Percentiles rank a stretch among this genome's conserved stretches.
These are phyloP conservation scores for Candida saitoana DNA, from an alignment of 805 yeast genomes.

Conservation along the genomic window DNA sequence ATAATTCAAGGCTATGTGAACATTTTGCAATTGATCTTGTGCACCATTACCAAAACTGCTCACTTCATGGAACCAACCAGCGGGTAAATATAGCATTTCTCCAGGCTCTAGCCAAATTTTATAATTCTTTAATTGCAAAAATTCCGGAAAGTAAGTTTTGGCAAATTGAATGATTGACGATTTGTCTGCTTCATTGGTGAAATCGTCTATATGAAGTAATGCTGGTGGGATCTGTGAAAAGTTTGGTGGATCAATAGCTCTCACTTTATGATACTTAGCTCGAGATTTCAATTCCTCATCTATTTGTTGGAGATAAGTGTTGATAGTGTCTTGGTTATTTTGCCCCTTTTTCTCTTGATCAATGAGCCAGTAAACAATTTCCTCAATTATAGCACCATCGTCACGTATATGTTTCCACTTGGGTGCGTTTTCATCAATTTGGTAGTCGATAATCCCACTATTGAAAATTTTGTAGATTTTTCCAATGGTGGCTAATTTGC, in stretches of 20 bases:
- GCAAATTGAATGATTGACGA: slow-evolving; percentile 32
- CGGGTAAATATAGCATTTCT: slow-evolving; percentile 65
- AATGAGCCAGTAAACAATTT: slow-evolving; percentile 43
- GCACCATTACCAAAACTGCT: slow-evolving; percentile 49
- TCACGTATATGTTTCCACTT: slow-evolving; percentile 58
- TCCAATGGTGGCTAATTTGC: slow-evolving; percentile 61
- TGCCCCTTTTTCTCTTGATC: slow-evolving; percentile 18
- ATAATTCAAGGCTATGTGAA: slow-evolving; percentile 66
- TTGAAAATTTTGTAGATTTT: slow-evolving; percentile 45
- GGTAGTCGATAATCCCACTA: slow-evolving; percentile 69
- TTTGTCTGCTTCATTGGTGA: slow-evolving; percentile 25
- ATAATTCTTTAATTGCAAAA: slow-evolving; percentile 38
- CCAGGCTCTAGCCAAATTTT: slow-evolving; percentile 55
- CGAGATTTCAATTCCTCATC: slow-evolving; percentile 5
- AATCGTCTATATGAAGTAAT: slow-evolving; percentile 55
- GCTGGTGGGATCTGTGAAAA: slow-evolving; percentile 63
- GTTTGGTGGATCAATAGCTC: slow-evolving; percentile 53
- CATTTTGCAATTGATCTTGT: slow-evolving; percentile 14
- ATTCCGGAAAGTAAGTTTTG: slow-evolving; percentile 45
- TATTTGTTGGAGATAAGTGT: slow-evolving; percentile 9
- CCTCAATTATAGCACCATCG: slow-evolving; percentile 58
- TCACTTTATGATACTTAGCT: slow-evolving; percentile 5
- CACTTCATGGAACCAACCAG: slow-evolving; percentile 84
- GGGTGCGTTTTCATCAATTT: slow-evolving; percentile 50
- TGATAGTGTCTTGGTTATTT: slow-evolving; percentile 19